Evolutionary conservation across 192 early-diverging fungal species (phyloP).

Genomic region (Obelidium mucronatum): DNA sequence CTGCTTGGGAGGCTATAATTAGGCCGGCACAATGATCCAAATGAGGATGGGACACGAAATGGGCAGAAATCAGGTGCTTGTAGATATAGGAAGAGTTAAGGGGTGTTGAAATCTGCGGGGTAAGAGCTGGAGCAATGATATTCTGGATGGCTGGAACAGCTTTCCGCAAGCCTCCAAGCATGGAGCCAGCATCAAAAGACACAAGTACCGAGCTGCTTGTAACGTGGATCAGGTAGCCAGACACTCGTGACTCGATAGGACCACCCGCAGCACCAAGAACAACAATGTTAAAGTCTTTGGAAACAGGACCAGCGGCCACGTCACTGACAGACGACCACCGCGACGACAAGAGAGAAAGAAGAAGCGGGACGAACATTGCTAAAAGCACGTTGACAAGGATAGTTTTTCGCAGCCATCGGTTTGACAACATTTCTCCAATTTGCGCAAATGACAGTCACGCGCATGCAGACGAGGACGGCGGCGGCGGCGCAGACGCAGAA

Average conservation of each 20-base stretch:
- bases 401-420: too few species aligned
- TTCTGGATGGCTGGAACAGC: background rate
- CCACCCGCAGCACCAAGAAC: constrained; percentile 22
- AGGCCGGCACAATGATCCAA: constrained; percentile 28
- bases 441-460: too few species aligned
- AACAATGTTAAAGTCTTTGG: too few species aligned
- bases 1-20: constrained; percentile 1
- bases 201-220: background rate
- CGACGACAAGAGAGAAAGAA: too few species aligned
- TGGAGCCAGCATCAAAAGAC: constrained; percentile 1
- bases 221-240: background rate
- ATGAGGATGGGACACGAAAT: constrained; percentile 34
- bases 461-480: too few species aligned
- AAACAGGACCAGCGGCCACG: too few species aligned
- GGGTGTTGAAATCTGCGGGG: background rate
- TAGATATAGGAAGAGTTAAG: too few species aligned
- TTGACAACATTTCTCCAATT: too few species aligned
- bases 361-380: too few species aligned
- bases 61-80: background rate
- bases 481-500: too few species aligned
- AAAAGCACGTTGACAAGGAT: too few species aligned
- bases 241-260: background rate
- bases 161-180: background rate
- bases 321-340: too few species aligned
- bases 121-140: background rate